A percentile compares a stretch with the other conserved stretches of the same genome.
Evolutionary conservation across 139 green algal genomes (phyloP).

Genomic region (Chlamydomonas sp.): DNA sequence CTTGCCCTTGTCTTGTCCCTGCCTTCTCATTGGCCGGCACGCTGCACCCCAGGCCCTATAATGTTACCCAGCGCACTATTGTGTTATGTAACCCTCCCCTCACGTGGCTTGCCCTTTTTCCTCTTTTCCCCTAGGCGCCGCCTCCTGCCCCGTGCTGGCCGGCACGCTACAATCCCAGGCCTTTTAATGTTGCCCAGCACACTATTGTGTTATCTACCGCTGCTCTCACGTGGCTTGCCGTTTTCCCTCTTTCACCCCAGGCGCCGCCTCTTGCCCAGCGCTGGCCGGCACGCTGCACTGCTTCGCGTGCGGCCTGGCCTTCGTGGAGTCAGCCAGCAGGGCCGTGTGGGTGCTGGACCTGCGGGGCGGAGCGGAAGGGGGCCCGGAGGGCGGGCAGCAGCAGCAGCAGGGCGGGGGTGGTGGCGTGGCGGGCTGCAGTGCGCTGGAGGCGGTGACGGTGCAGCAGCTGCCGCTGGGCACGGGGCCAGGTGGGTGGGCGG

Average conservation of each 20-base stretch:
- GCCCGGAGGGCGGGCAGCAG: slow-evolving; percentile 3
- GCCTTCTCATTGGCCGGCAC: not conserved
- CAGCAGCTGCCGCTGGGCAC: slow-evolving; percentile 34
- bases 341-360: slow-evolving; percentile 41
- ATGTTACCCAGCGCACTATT: too few species aligned
- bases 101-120: too few species aligned
- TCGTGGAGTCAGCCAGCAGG: slow-evolving; percentile 21
- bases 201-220: too few species aligned
- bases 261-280: not conserved
- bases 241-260: not conserved
- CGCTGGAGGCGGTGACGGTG: slow-evolving; percentile 42
- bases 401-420: not conserved
- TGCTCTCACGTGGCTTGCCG: too few species aligned
- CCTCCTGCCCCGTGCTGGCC: not conserved
- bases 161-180: slow-evolving; percentile 7
- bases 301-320: slow-evolving; percentile 43
- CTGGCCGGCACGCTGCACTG: slow-evolving; percentile 37
- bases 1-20: too few species aligned
- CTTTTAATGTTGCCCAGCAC: too few species aligned
- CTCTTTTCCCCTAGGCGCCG: not conserved
- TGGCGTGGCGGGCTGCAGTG: not conserved
- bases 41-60: not conserved
- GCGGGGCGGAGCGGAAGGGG: not conserved
- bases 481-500: not conserved
- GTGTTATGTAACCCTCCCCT: too few species aligned